phyloP scores from a whole-genome alignment of 345 rosid genomes.

The Capsella bursapastoris region DNA sequence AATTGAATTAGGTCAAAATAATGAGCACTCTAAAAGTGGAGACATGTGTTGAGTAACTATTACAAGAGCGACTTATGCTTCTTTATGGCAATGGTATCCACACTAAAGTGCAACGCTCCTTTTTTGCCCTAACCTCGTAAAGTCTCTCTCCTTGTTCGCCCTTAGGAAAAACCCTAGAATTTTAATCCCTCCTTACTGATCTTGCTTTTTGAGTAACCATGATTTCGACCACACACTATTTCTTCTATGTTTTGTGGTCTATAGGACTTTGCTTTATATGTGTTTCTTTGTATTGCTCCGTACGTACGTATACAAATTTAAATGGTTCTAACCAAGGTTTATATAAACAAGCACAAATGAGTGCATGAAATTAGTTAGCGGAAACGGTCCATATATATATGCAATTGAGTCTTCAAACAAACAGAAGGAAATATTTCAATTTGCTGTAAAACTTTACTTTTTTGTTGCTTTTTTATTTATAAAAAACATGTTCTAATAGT shows the following conservation, averaged over 20 bases:
- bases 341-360: conserved; percentile 38
- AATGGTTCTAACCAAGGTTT: conserved; percentile 45
- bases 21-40: conserved; percentile 40
- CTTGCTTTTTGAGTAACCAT: conserved; percentile 44
- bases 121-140: conserved; percentile 45
- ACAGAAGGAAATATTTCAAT: conserved; percentile 1
- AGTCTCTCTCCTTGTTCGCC: conserved; percentile 42
- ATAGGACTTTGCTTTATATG: conserved; percentile 45
- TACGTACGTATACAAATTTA: conserved; percentile 45
- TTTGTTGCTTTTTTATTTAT: not conserved
- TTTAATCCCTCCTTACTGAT: conserved; percentile 36
- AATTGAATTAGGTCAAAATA: conserved; percentile 27
- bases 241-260: conserved; percentile 41
- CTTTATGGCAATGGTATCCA: conserved; percentile 37
- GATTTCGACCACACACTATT: conserved; percentile 47
- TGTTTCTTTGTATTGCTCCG: conserved; percentile 41
- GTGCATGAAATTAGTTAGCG: conserved; percentile 44
- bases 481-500: no score
- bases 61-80: conserved; percentile 51
- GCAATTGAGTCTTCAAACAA: conserved; percentile 10
- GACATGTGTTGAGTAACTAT: conserved; percentile 49
- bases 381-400: conserved; percentile 24
- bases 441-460: not conserved
- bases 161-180: conserved; percentile 44
- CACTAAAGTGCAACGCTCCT: conserved; percentile 36